phyloP scores from a whole-genome alignment of 148 eudicot species.

The Amaranthus cruentus region DNA sequence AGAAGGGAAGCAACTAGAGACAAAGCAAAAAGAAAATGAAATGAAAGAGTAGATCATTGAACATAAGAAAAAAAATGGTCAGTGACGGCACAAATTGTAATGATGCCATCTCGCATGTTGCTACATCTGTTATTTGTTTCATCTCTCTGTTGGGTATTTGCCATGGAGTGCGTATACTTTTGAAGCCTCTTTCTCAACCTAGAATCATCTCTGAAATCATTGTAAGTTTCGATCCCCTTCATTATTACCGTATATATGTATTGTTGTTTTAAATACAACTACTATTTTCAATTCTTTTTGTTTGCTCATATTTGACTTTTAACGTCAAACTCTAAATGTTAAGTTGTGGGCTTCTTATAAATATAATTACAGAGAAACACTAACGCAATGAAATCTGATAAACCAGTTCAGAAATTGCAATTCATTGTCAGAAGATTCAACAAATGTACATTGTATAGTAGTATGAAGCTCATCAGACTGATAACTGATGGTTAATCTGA shows the following conservation, averaged over 20 bases:
- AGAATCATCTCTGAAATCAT: constrained; percentile 73
- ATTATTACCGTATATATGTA: background rate
- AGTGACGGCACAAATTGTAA: background rate
- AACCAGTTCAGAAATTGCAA: background rate
- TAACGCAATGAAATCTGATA: background rate
- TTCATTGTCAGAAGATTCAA: background rate
- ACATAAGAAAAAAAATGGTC: background rate
- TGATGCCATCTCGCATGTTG: constrained; percentile 28
- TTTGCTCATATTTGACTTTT: no score
- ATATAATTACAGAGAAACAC: background rate
- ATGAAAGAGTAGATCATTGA: background rate
- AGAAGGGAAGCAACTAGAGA: background rate
- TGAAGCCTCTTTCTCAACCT: constrained; percentile 69
- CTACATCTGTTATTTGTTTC: constrained; percentile 33
- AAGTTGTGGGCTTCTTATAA: constrained; percentile 9
- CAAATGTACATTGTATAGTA: constrained; percentile 7
- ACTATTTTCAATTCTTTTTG: no score
- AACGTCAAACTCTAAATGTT: no score
- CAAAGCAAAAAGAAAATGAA: background rate
- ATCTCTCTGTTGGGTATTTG: constrained; percentile 38
- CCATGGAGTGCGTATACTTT: constrained; percentile 46
- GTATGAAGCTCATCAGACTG: no score
- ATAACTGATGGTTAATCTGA: no score
- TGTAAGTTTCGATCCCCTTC: constrained; percentile 32
- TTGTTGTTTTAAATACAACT: background rate